A percentile compares a stretch with the other conserved stretches of the same genome.
Evolutionary conservation across 805 yeast genomes (phyloP).

Genomic region (Komagataella pseudopastoris): DNA sequence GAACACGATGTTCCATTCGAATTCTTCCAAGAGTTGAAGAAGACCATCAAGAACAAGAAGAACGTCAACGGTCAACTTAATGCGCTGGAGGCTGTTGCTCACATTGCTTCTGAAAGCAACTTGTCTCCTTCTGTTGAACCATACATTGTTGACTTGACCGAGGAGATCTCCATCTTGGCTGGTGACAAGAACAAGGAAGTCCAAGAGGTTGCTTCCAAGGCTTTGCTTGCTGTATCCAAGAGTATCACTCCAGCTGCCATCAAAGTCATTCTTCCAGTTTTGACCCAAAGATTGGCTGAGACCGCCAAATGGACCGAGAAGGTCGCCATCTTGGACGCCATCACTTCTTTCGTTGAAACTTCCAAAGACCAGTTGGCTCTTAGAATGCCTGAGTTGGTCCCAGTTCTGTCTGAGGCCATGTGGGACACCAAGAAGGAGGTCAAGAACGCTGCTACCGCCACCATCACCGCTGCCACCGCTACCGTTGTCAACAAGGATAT

Average conservation of each 20-base stretch:
- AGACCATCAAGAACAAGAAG: constrained; percentile 75
- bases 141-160: constrained; percentile 67
- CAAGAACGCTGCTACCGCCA: constrained; percentile 89
- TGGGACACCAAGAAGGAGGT: constrained; percentile 99
- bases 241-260: constrained; percentile 88
- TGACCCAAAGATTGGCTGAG: constrained; percentile 50
- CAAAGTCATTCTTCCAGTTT: constrained; percentile 77
- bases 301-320: constrained; percentile 98
- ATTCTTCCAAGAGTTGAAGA: constrained; percentile 68
- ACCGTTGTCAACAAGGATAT: constrained; percentile 99
- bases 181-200: constrained; percentile 84
- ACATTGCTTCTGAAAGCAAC: constrained; percentile 70
- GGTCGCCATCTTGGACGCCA: constrained; percentile 76
- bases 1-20: constrained; percentile 95
- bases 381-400: constrained; percentile 99
- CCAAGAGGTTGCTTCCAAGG: constrained; percentile 59
- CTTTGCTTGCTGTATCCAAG: constrained; percentile 65
- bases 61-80: constrained; percentile 36
- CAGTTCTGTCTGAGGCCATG: constrained; percentile 98
- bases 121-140: constrained; percentile 94
- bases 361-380: constrained; percentile 94
- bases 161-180: constrained; percentile 58
- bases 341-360: constrained; percentile 79
- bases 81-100: constrained; percentile 73
- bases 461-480: constrained; percentile 93